These are phyloP conservation scores for Podospora fimiseda DNA, from an alignment of 495 filamentous ascomycete species.

Conservation along the genomic window DNA sequence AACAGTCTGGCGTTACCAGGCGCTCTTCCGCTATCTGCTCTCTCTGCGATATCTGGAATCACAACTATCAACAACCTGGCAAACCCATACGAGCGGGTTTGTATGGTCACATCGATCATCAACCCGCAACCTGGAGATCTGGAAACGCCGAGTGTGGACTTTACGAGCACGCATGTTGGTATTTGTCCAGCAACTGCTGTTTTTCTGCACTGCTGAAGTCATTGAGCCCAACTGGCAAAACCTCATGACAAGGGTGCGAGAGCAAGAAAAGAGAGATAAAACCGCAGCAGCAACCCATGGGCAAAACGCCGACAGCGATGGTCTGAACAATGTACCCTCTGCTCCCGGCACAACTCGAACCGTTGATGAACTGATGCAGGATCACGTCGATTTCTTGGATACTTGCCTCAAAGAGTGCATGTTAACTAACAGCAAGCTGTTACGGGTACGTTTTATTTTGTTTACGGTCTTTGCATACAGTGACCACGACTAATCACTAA, in stretches of 20 bases:
- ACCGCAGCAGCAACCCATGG: neutral
- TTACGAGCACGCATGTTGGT: constrained; percentile 89
- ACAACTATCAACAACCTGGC: constrained; percentile 77
- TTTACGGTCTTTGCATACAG: too few species aligned
- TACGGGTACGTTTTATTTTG: constrained; percentile 57
- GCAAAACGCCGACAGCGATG: constrained; percentile 33
- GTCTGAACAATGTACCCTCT: constrained; percentile 22
- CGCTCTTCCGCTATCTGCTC: constrained; percentile 88
- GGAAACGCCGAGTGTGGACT: constrained; percentile 91
- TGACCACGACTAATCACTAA: too few species aligned
- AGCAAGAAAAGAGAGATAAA: constrained; percentile 33
- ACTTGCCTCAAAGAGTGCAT: constrained; percentile 98
- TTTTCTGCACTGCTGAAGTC: constrained; percentile 94
- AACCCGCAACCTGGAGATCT: constrained; percentile 70
- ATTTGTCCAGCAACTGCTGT: constrained; percentile 91
- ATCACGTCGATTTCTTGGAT: constrained; percentile 96
- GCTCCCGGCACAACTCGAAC: constrained; percentile 57
- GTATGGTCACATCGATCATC: constrained; percentile 78
- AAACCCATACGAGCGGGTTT: constrained; percentile 76
- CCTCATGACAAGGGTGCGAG: constrained; percentile 76
- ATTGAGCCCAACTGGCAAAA: constrained; percentile 96
- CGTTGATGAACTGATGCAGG: constrained; percentile 97
- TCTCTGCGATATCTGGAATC: constrained; percentile 84
- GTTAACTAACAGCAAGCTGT: constrained; percentile 89
- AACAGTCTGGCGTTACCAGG: constrained; percentile 90